Evolutionary conservation across 176 grass and related monocot genomes (phyloP).

Genomic region (Ensete glaucum): DNA sequence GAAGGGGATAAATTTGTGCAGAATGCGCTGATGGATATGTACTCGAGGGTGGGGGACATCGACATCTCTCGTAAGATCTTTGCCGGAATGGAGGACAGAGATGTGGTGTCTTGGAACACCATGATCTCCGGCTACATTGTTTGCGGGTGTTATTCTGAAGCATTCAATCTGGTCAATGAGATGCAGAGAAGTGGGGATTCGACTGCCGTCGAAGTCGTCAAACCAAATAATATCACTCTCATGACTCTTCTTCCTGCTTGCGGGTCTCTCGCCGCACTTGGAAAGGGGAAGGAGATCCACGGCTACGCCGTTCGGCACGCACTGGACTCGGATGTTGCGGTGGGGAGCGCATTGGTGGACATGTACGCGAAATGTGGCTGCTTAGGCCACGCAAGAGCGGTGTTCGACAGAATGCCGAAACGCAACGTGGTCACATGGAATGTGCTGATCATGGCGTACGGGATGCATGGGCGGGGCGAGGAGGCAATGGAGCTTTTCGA

Average conservation of each 20-base stretch:
- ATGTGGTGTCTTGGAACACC: conserved; percentile 93
- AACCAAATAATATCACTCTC: conserved; percentile 69
- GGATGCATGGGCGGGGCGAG: conserved; percentile 73
- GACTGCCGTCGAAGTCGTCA: not conserved
- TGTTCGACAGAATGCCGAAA: conserved; percentile 55
- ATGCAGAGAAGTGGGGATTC: conserved; percentile 31
- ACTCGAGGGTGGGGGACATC: conserved; percentile 67
- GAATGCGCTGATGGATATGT: conserved; percentile 97
- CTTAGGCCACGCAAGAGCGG: conserved; percentile 34
- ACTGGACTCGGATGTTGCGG: conserved; percentile 51
- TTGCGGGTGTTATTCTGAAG: conserved; percentile 38
- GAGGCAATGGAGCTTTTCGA: conserved; percentile 59
- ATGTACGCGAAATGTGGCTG: conserved; percentile 92
- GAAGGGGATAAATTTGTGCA: conserved; percentile 71
- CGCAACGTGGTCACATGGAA: conserved; percentile 94
- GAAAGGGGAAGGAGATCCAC: conserved; percentile 85
- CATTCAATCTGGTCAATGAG: conserved; percentile 45
- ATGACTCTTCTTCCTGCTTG: conserved; percentile 81
- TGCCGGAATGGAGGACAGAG: conserved; percentile 33
- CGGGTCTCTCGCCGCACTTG: conserved; percentile 48
- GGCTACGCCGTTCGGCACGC: conserved; percentile 48
- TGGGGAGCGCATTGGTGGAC: conserved; percentile 76
- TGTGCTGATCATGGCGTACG: conserved; percentile 91
- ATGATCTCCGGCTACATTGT: conserved; percentile 57
- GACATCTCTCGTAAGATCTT: conserved; percentile 57